Percentiles rank a stretch among this genome's conserved stretches.
Evolutionary conservation across 1,284 basidiomycete species (phyloP).

Genomic region (Ustilago xerochloae): DNA sequence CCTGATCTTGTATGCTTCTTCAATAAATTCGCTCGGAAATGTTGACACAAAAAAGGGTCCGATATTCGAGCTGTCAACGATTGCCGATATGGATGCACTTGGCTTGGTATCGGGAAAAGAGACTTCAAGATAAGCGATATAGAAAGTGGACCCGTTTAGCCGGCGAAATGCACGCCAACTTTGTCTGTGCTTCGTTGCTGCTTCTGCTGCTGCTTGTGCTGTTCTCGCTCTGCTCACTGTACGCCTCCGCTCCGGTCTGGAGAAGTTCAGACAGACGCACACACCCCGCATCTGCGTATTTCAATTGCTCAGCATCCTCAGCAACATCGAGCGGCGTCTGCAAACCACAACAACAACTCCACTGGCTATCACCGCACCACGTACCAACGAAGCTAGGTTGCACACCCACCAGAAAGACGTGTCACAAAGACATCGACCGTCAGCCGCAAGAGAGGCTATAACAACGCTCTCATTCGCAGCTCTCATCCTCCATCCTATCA

Average conservation of each 20-base stretch:
- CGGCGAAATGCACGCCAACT: constrained; percentile 3
- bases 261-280: background rate
- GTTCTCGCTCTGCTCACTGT: too few relatives aligned
- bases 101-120: background rate
- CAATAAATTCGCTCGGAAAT: background rate
- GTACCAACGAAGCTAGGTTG: too few relatives aligned
- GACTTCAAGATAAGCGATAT: background rate
- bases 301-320: background rate
- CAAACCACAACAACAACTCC: background rate
- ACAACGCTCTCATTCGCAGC: background rate
- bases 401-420: too few relatives aligned
- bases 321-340: background rate
- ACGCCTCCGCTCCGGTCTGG: background rate
- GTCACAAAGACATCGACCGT: too few relatives aligned
- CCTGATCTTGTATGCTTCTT: too few relatives aligned
- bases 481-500: background rate
- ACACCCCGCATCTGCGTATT: too few relatives aligned
- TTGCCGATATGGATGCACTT: background rate
- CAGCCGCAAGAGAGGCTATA: background rate
- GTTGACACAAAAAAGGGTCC: background rate
- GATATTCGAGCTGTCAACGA: background rate
- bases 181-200: too few relatives aligned
- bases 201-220: too few relatives aligned
- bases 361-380: background rate
- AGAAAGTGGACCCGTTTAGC: background rate